phyloP scores from a whole-genome alignment of 2,329 filamentous ascomycete genomes.

The Nemania diffusa region DNA sequence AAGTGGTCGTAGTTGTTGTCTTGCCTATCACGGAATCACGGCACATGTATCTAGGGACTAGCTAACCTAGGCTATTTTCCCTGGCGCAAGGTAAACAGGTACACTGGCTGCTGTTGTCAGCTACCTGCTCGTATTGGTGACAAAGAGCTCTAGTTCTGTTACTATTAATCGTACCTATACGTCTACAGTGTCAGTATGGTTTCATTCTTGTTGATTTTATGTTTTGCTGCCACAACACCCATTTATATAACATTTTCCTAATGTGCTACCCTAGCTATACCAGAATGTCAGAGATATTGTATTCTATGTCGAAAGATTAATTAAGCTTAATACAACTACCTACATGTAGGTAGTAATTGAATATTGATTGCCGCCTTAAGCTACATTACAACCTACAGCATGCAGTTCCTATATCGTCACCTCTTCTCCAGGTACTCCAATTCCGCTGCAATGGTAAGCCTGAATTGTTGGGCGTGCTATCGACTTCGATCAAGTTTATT shows the following conservation, averaged over 20 bases:
- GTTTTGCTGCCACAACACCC: background rate
- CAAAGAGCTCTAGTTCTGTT: background rate
- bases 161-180: constrained; percentile 1
- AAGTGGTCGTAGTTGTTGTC: constrained; percentile 16
- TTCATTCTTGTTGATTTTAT: constrained; percentile 22
- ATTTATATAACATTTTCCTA: no score
- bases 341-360: no score
- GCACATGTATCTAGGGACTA: constrained; percentile 28
- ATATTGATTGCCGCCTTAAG: constrained; percentile 43
- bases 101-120: constrained; percentile 7
- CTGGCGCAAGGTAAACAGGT: constrained; percentile 15
- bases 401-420: background rate
- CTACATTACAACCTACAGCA: constrained; percentile 30
- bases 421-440: background rate
- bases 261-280: constrained; percentile 5
- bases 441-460: constrained; percentile 1
- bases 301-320: background rate
- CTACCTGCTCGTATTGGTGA: constrained; percentile 6
- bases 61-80: constrained; percentile 16
- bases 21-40: constrained; percentile 38
- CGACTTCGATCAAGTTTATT: background rate
- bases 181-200: constrained; percentile 25
- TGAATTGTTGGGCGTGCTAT: background rate
- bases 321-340: no score
- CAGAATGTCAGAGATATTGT: background rate